Evolutionary conservation across 495 filamentous ascomycete species (phyloP).

Genomic region (Halenospora varia): DNA sequence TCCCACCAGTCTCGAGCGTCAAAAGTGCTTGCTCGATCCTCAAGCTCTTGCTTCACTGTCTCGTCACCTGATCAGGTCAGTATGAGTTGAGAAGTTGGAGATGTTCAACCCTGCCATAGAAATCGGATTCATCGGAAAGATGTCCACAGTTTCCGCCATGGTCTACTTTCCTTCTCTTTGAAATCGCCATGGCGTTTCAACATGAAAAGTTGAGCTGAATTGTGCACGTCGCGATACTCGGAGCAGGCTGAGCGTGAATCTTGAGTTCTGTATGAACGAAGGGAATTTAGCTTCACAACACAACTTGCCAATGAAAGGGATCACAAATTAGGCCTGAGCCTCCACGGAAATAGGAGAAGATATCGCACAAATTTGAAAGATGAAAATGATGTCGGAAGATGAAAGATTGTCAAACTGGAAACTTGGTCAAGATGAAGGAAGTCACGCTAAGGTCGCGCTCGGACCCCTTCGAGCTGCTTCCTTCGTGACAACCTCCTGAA

Average conservation of each 20-base stretch:
- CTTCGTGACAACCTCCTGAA: not conserved
- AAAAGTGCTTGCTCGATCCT: conserved; percentile 34
- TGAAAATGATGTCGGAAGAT: not conserved
- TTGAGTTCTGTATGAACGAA: not conserved
- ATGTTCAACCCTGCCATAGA: conserved; percentile 52
- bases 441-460: conserved; percentile 7
- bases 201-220: not conserved
- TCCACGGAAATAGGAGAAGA: not conserved
- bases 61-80: conserved; percentile 15
- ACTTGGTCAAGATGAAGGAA: not conserved
- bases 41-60: conserved; percentile 22
- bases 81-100: conserved; percentile 21
- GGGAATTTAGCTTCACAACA: not conserved
- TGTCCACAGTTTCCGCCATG: conserved; percentile 14
- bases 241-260: too few relatives aligned
- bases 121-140: conserved; percentile 67
- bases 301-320: not conserved
- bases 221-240: not conserved
- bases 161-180: too few relatives aligned
- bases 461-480: not conserved
- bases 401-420: not conserved
- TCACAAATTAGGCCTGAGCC: not conserved
- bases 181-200: conserved; percentile 6
- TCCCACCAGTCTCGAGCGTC: conserved; percentile 46
- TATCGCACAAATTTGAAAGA: not conserved